Base-by-base conservation (phyloP, 2,329 filamentous ascomycete genomes). In the Penicillium frequentans region DNA sequence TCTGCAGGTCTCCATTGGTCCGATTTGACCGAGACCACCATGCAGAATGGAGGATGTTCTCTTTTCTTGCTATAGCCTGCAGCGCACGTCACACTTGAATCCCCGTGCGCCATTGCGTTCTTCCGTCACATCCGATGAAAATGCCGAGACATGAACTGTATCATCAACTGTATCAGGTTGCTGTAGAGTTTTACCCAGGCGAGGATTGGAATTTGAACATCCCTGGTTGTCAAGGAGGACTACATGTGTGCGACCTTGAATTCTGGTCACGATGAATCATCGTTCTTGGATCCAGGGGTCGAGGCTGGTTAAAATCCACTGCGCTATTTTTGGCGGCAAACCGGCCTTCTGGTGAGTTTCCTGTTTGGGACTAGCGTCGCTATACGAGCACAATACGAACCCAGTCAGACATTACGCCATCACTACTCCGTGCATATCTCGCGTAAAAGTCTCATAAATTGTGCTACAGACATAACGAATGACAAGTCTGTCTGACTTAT, bases 81-180 rank as follows among this genome's bases (percentile, higher is more conserved):
- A 55, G 60, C 42, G 58, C 56, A 62, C 55, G 60, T 62, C 54
- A 49, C 60, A 58, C 47, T 47, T 19, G 33, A 13, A 49, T 57
- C 54, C 49, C 60, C 58, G 60, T 62, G 60, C 58, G 54, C 43
- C 27, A 42, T 42, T 42, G 39, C 27, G 37, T 52, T 43, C 26
- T 52, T 52, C 49, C 49, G 49, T 52, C 23, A 21, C 33, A 54
- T 59, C 57, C 57, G 57, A 57, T 54, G 48, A 24, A 2, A 16
- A 3, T 50, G 48, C 48, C 48, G 48, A 50, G 33, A 50, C 48
- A 50, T 37, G n/a, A 49, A 33, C n/a, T 37, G 46, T 42, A 51
- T 23, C 21, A 51, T 51, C n/a, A 19, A 39, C 35, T 11, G 35
- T n/a, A 19, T 39, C 35, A 19, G 35, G 35, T 9, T 19, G 35